Evolutionary conservation across 495 filamentous ascomycete genomes (phyloP).

Genomic region (Coniosporium apollinis): DNA sequence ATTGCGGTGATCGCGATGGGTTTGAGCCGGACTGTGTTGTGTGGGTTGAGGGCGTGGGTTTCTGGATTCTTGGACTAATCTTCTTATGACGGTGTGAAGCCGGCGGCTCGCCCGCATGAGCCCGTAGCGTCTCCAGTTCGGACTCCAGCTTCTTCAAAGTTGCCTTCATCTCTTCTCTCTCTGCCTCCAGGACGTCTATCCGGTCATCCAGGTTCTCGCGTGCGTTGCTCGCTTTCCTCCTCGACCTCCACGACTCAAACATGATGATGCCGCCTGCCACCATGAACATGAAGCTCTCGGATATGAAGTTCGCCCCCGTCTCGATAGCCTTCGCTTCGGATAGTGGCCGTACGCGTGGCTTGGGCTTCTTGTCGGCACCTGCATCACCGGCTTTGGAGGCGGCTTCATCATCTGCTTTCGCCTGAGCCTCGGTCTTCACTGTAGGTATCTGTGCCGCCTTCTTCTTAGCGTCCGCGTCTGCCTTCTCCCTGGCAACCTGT

Average conservation of each 20-base stretch:
- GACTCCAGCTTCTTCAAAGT: not conserved
- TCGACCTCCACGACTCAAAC: constrained; percentile 61
- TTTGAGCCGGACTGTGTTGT: too few relatives aligned
- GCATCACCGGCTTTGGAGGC: constrained; percentile 29
- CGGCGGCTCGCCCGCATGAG: too few relatives aligned
- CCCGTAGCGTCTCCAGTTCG: not conserved
- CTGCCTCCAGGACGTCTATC: constrained; percentile 37
- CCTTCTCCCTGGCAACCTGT: constrained; percentile 30
- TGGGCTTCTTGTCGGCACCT: constrained; percentile 26
- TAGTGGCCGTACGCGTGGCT: constrained; percentile 48
- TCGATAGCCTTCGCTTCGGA: constrained; percentile 91
- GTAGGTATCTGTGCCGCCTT: constrained; percentile 49
- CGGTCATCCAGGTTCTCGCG: constrained; percentile 56
- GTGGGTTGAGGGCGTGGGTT: too few relatives aligned
- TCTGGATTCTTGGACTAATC: too few relatives aligned
- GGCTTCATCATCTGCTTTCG: constrained; percentile 30
- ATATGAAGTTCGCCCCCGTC: constrained; percentile 84
- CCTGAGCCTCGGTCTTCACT: constrained; percentile 62
- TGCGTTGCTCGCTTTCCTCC: constrained; percentile 59
- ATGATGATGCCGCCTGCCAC: constrained; percentile 67
- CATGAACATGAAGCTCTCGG: constrained; percentile 72
- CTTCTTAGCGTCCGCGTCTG: constrained; percentile 31
- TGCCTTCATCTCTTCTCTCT: constrained; percentile 38
- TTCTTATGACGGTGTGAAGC: too few relatives aligned
- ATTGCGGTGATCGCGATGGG: too few relatives aligned